Evolutionary conservation across 805 yeast genomes (phyloP), one percentile per base, ranked within the genome.

Genomic region (Lipomyces japonicus): DNA sequence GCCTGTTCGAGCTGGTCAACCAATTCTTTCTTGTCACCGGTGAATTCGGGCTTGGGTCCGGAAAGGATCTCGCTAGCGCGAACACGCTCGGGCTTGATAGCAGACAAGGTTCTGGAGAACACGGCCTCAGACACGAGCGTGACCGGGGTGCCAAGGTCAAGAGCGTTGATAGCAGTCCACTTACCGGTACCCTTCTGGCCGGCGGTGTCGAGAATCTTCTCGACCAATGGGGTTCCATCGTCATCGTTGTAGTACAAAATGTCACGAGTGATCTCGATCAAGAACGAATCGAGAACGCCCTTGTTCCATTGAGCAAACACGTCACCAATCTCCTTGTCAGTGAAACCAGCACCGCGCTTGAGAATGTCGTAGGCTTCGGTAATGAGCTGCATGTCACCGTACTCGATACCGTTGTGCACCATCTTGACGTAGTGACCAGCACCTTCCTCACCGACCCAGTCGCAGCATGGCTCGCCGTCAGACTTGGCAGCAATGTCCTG

Each of bases 131-230:
- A 97, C 65, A 91, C 93, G 71, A 91, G 79, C 57, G 97, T 89
- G 64, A 91, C 96, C 63, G 98, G 98, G 86, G 87, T 88, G 73
- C 97, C 97, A 64, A 93, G 79, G 74, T 93, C 97, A 65, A 91
- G 78, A 58, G 97, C 97, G 71, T 89, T 90, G 73, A 91, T 87
- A 60, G 97, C 97, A 63, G 97, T 93, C 98, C 98, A 91, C 78
- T 91, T 91, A 78, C 98, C 98, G 62, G 98, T 91, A 81, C 98
- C 98, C 81, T 91, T 91, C 79, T 91, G 97, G 65, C 97, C 97
- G 63, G 98, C 98, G 67, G 86, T 72, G 75, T 91, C 98, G 72
- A 89, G 76, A 68, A 91, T 90, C 81, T 91, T 93, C 78, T 93
- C 97, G 54, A 91, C 95, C 61, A 93, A 75, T 65, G 97, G 95